Base-by-base conservation (phyloP, 768 basidiomycete species). In the Calocera cornea region DNA sequence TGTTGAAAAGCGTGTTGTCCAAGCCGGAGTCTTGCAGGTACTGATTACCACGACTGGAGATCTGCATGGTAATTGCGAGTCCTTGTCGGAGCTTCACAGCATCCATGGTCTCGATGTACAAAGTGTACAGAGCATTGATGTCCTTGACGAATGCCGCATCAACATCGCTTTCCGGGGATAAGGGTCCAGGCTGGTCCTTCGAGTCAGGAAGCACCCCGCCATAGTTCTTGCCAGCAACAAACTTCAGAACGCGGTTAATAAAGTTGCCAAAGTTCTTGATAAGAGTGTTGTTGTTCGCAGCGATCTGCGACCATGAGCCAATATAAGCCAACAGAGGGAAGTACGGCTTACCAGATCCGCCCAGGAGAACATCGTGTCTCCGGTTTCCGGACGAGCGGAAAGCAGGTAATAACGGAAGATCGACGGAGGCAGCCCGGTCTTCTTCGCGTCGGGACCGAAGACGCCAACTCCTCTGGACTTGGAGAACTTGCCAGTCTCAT, bases 261-360 rank as follows among this genome's bases (percentile, higher is more conserved):
- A 97, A 98, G 80, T 99, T 99, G 49, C 97, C 97, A 72, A 99
- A 90, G 78, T 97, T 99, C 77, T 97, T 97, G 72, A 99, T 78
- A 41, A 99, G 79, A 67, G 97, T 84, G 68, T 89, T 89, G 79
- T 99, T 99, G 76, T 97, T 95, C 12, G 90, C 90, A 33, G 89
- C 79, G 71, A 98, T 89, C 90, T 93, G 68, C 12, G 41, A 34
- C 65, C 54, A 33, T 60, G 19, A 36, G 33, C 34, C 19, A 31
- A 12, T 5, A 60, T 10, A 29, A 2, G 44, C 44, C 27, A 60
- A 33, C 31, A 19, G 8, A 31, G 7, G 8, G 2, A 60, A 10
- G 31, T 10, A 34, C 1, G 27, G 77, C 89, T 75, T 75, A 92
- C 92, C 73, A 94, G 95, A 69, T 93, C 93, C 17, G 86, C 81